Base-by-base conservation (phyloP, 768 basidiomycete species). In the Tephrocybe sp. region DNA sequence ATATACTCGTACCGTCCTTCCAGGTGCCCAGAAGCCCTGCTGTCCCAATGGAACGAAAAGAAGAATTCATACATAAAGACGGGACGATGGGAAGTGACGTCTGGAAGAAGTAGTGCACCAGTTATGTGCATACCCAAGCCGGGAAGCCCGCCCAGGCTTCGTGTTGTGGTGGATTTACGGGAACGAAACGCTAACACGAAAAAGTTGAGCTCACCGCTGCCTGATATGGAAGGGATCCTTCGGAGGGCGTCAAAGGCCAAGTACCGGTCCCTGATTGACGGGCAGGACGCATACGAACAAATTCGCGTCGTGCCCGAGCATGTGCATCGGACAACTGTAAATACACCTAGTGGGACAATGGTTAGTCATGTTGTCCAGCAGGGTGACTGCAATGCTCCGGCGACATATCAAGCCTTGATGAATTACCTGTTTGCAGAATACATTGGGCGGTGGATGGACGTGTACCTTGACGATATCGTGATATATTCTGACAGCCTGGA, bases 21-120 rank as follows among this genome's bases (percentile, higher is more conserved):
- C 0, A 31, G 53, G 8, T 78, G 77, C 38, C 69, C 72, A 1
- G 72, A 77, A 37, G 60, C 67, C 0, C 46, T 75, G 2, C 11
- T 57, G 22, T 13, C 18, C 1, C 66, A 65, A 39, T 68, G 68
- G 66, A 44, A 33, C 3, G 58, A 61, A 19, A 72, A 70, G 22
- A 24, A 58, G 1, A 57, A 66, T 23, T 55, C 61, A 1, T 71
- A 71, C 34, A 8, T 68, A 0, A 57, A 50, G 21, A 47, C 64
- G 1, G 64, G 63, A 0, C 51, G 59, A 0, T 68, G 66, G 67
- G 41, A 65, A 16, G 64, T 69, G 6, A 58, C 58, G 0, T 64
- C 57, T 4, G 55, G 64, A 16, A 48, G 59, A 0, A 78, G 68
- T 27, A 64, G 65, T 0, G 62, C 66, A 0, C 73, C 72, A 0